Evolutionary conservation across 345 rosid species (phyloP), one percentile per base, ranked within the genome.

Genomic region (Eucalyptus marginata): DNA sequence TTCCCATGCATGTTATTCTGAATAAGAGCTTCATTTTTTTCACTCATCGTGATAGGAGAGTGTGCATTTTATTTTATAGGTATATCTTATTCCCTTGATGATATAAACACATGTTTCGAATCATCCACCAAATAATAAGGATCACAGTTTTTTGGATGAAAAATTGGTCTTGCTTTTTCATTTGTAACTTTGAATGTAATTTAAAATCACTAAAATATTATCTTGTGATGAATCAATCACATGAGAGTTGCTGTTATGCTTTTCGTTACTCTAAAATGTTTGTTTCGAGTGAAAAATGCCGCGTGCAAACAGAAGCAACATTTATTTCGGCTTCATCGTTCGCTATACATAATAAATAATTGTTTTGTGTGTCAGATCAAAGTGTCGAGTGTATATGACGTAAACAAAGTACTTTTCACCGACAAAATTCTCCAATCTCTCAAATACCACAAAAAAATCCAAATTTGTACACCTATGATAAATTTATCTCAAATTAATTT

Each of bases 401-500:
- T 58, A 58, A 24, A 10, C 0, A 56, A 24, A 56, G 11, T 56
- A 24, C 62, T 25, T 56, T 56, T 56, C 62, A 56, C 62, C 0
- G 13, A 24, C 6, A 24, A 7, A 56, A 56, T 24, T 56, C 13
- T 56, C 29, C 13, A 56, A 56, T 56, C 29, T 10, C 3, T 10
- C 1, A 1, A 51, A 51, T 52, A 52, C 0, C 4, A 51, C 0
- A 2, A 51, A 51, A 51, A 51, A 17, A 51, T 51, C 0, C 0
- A 51, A 51, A 51, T 51, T 0, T 0, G 0, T 7, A 51, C 0
- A 51, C 2, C 0, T 17, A 52, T 52, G 1, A 52, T 0, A 52
- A 52, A 52, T 52, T 18, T 52, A 18, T 0, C 0, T 18, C 4
- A 52, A 52, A 17, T 0, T 52, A 52, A 17, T 17, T 52, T 51